These are phyloP conservation scores for Epithele typhae DNA, from an alignment of 768 basidiomycete genomes.

Conservation along the genomic window DNA sequence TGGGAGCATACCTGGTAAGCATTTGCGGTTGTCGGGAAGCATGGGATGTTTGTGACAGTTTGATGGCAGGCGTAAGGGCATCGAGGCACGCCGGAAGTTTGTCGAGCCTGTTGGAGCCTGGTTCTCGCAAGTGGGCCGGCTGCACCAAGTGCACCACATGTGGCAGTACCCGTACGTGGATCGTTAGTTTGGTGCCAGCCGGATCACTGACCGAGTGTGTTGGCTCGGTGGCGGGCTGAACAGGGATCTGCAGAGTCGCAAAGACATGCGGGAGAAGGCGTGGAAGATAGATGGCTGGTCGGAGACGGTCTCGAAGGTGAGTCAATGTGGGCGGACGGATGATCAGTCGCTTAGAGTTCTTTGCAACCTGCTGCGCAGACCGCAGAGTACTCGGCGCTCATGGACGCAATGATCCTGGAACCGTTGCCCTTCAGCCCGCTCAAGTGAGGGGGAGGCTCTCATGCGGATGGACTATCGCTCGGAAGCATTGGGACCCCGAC, in stretches of 20 bases:
- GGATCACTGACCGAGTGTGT: conserved; percentile 10
- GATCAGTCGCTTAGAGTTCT: too few species aligned
- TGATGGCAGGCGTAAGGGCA: conserved; percentile 73
- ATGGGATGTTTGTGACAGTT: conserved; percentile 1
- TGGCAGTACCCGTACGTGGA: conserved; percentile 86
- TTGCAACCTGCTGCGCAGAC: conserved; percentile 48
- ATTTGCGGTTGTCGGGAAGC: too few species aligned
- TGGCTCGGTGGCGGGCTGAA: too few species aligned
- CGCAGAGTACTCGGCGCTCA: conserved; percentile 75
- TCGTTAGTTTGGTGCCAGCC: conserved; percentile 2
- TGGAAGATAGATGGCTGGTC: conserved; percentile 97
- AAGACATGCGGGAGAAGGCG: conserved; percentile 81
- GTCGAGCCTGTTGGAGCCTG: conserved; percentile 87
- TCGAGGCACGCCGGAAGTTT: conserved; percentile 88
- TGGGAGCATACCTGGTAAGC: conserved; percentile 90
- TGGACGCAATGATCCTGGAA: conserved; percentile 83
- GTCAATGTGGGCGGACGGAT: conserved; percentile 8
- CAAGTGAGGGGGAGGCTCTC: too few species aligned
- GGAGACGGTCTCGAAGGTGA: conserved; percentile 86
- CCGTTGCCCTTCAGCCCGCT: conserved; percentile 84
- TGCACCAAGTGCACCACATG: conserved; percentile 91
- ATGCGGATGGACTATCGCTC: not conserved
- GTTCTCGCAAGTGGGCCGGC: conserved; percentile 83
- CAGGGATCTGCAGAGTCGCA: conserved; percentile 74
- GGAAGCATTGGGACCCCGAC: not conserved